These are phyloP conservation scores for Monosporascus sp. DNA, from an alignment of 2,329 filamentous ascomycete species.

Conservation along the genomic window DNA sequence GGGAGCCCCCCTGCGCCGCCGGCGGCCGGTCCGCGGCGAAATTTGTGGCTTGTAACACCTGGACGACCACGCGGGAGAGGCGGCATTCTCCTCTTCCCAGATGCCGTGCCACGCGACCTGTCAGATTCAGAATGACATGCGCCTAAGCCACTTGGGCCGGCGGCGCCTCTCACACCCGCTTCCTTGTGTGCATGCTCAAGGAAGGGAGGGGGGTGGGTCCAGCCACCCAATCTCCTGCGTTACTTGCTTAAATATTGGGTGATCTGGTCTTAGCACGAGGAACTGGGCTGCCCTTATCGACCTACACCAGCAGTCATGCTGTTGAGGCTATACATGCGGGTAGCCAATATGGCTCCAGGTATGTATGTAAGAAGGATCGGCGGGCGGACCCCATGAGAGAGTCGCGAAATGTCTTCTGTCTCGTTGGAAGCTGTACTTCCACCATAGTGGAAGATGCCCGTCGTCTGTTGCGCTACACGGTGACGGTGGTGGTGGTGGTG, in stretches of 20 bases:
- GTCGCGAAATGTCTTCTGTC: neutral
- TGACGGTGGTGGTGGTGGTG: too few relatives aligned
- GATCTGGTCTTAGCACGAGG: neutral
- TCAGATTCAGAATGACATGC: slow-evolving; percentile 17
- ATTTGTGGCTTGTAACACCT: too few relatives aligned
- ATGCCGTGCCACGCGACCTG: slow-evolving; percentile 19
- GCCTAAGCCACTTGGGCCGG: neutral
- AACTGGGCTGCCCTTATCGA: neutral
- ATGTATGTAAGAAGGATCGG: neutral
- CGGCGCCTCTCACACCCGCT: neutral
- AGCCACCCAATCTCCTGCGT: too few relatives aligned
- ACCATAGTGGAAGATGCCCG: neutral
- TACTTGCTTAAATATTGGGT: neutral
- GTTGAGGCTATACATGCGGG: neutral
- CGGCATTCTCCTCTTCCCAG: slow-evolving; percentile 7
- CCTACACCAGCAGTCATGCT: neutral
- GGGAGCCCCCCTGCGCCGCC: too few relatives aligned
- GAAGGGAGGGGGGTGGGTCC: too few relatives aligned
- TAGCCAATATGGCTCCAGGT: neutral
- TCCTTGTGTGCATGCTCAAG: neutral
- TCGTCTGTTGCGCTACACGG: neutral
- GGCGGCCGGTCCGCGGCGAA: too few relatives aligned
- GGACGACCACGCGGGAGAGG: slow-evolving; percentile 12
- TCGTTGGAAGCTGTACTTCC: neutral
- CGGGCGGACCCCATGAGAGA: too few relatives aligned